These are phyloP conservation scores for Allium sativum DNA, from an alignment of 106 monocot genomes.

Conservation along the genomic window DNA sequence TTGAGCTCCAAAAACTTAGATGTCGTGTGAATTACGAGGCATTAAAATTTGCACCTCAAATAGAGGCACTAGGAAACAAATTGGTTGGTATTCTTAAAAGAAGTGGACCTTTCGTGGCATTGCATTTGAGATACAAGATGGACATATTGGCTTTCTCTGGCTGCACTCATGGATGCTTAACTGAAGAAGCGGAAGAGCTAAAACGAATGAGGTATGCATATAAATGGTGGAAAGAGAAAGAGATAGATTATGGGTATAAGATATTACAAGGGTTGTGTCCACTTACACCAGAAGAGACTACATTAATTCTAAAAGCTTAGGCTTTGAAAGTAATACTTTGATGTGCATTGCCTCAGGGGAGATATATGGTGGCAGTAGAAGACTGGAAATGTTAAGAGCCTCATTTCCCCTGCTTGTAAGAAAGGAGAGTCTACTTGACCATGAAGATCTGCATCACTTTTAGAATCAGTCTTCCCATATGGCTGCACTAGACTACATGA, in stretches of 20 bases:
- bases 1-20: conserved; percentile 75
- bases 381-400: conserved; percentile 36
- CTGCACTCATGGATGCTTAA: conserved; percentile 76
- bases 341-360: conserved; percentile 92
- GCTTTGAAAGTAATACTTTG: conserved; percentile 44
- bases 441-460: conserved; percentile 53
- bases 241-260: conserved; percentile 64
- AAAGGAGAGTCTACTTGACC: conserved; percentile 76
- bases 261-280: conserved; percentile 83
- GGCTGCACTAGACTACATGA: conserved; percentile 86
- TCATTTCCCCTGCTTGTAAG: conserved; percentile 74
- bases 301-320: conserved; percentile 66
- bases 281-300: conserved; percentile 80
- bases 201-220: conserved; percentile 92
- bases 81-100: conserved; percentile 44
- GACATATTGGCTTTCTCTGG: conserved; percentile 98
- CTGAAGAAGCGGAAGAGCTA: conserved; percentile 76
- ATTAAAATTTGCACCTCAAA: conserved; percentile 71
- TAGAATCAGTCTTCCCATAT: conserved; percentile 82
- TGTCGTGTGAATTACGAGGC: conserved; percentile 92
- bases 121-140: conserved; percentile 98
- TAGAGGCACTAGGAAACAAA: conserved; percentile 78
- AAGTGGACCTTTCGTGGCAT: conserved; percentile 63
- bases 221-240: conserved; percentile 98
- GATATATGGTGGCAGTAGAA: conserved; percentile 63